Conservation (phyloP, 306 rosid species). For the Cicer pinnatifidum region DNA sequence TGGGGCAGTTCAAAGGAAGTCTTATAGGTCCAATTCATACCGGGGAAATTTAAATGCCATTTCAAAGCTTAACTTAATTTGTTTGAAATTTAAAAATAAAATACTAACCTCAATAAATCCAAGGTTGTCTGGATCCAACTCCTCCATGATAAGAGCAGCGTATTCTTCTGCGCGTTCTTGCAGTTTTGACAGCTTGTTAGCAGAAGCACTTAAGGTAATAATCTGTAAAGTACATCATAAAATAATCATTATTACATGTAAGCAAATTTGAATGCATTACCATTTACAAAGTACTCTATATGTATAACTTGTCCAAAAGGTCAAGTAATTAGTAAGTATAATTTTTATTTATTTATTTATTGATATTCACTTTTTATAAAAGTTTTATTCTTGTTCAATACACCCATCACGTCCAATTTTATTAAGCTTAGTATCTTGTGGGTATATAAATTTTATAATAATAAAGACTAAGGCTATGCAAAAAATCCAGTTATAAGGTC, state of each 20-base stretch:
- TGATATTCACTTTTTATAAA: too few species aligned
- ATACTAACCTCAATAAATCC: conserved; percentile 76
- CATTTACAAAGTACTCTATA: neutral
- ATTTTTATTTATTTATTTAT: too few species aligned
- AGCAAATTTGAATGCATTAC: neutral
- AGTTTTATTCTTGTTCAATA: too few species aligned
- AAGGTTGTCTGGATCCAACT: conserved; percentile 76
- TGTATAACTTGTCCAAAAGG: too few species aligned
- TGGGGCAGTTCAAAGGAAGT: too few species aligned
- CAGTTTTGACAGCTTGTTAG: conserved; percentile 81
- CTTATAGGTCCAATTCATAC: neutral
- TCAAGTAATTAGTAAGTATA: too few species aligned
- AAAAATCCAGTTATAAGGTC: too few species aligned
- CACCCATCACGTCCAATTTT: too few species aligned
- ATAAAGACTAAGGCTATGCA: too few species aligned
- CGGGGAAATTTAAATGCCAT: neutral
- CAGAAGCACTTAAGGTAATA: conserved; percentile 78
- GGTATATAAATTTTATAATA: too few species aligned
- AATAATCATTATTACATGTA: neutral
- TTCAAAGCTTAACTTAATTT: neutral
- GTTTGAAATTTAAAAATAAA: conserved; percentile 7
- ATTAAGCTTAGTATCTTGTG: too few species aligned
- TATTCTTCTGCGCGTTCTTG: conserved; percentile 84
- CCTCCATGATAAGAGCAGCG: conserved; percentile 93
- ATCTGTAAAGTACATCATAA: conserved; percentile 54